These are phyloP conservation scores for Physcomitrellopsis africana DNA, from an alignment of 225 moss, liverwort and hornwort genomes.

Conservation along the genomic window DNA sequence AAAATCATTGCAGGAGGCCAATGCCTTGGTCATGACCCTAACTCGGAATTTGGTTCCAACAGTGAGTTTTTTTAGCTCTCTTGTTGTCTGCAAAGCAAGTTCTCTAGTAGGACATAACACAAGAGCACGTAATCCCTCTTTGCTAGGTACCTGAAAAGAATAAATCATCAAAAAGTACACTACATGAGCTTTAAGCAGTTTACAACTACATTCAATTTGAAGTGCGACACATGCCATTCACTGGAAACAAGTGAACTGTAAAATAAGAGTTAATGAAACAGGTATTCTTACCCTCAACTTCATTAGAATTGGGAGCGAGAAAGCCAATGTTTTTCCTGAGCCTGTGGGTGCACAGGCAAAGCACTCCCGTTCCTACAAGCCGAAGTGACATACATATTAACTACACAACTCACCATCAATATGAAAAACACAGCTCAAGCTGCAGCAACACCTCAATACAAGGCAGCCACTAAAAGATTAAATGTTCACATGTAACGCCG, in stretches of 20 bases:
- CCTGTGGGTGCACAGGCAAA: conserved; percentile 95
- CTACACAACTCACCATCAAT: background rate
- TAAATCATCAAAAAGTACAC: background rate
- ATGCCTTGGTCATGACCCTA: conserved; percentile 67
- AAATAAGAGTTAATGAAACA: background rate
- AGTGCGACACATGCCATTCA: background rate
- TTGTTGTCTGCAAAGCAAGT: conserved; percentile 79
- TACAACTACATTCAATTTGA: conserved; percentile 6
- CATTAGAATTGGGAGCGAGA: conserved; percentile 81
- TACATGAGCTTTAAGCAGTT: conserved; percentile 14
- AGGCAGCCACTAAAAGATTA: background rate
- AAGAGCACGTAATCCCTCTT: conserved; percentile 65
- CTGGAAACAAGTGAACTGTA: background rate
- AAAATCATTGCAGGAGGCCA: conserved; percentile 67
- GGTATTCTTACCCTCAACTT: conserved; percentile 59
- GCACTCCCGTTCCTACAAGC: conserved; percentile 76
- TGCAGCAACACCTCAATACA: background rate
- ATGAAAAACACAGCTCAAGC: background rate
- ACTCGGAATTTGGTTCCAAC: conserved; percentile 65
- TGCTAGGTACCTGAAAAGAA: conserved; percentile 54
- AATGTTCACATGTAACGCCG: background rate
- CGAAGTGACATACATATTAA: background rate
- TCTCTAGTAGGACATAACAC: conserved; percentile 86
- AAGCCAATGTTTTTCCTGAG: conserved; percentile 94
- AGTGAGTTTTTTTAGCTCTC: conserved; percentile 69